Base-by-base conservation (phyloP, 495 filamentous ascomycete genomes). In the Neurospora intermedia region DNA sequence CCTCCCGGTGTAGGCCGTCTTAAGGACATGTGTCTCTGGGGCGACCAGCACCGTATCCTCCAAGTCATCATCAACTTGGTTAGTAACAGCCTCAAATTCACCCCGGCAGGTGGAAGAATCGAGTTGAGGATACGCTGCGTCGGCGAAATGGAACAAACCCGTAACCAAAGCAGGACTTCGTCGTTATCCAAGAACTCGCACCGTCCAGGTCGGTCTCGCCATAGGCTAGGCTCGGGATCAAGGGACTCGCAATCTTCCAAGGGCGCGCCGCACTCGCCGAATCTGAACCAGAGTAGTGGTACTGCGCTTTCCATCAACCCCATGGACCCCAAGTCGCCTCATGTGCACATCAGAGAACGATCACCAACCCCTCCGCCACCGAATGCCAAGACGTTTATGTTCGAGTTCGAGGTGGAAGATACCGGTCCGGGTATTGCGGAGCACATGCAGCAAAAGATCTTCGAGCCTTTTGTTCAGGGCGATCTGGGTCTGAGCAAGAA, bases 401-500 rank as follows among this genome's bases (percentile, higher is more conserved):
- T 97, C 77, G 91, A 95, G 77, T 97, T 97, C 73, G 91, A 94
- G 78, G 93, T 98, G 4, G 85, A 93, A 79, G 94, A 98, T 77
- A 95, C 91, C 10, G 94, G 94, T 0, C 94, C 94, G 4, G 94
- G 94, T n/a, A 96, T 98, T 73, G 90, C 94, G 0, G 87, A 88
- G 35, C 81, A 89, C 69, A 87, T 94, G 72, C 93, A 93, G 74
- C 82, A 91, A 73, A 88, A 89, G 74, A 92, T 98, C 38, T 98
- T 98, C 82, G 94, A 98, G 78, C 94, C 94, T 0, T 98, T 98
- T 76, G 91, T 97, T 10, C 94, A 98, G 81, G 94, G 93, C 2
- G 94, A 98, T 78, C 83, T 96, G 11, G 91, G 93, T 3, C 83
- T 98, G 27, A 94, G 90, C 81, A 96, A 93, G 79, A 96, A 95